A percentile compares a stretch with the other conserved stretches of the same genome.
phyloP scores from a whole-genome alignment of 495 filamentous ascomycete species.

The Bryoglossum gracile region DNA sequence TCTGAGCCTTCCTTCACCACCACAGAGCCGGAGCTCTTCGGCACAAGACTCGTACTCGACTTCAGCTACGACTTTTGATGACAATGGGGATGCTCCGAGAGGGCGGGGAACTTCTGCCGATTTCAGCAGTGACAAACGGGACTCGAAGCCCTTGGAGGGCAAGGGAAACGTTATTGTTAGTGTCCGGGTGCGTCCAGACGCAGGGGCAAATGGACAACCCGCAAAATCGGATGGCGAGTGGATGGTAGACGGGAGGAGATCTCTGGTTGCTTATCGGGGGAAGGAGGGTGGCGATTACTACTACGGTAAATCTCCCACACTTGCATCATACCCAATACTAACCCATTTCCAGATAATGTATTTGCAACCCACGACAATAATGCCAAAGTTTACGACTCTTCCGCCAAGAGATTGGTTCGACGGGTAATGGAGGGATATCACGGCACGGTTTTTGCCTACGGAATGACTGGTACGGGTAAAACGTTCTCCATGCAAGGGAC shows the following conservation, averaged over 20 bases:
- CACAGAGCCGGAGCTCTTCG: slow-evolving; percentile 82
- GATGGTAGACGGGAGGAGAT: slow-evolving; percentile 80
- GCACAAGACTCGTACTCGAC: slow-evolving; percentile 87
- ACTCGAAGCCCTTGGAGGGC: slow-evolving; percentile 47
- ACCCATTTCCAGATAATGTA: slow-evolving; percentile 68
- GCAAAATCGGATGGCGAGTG: slow-evolving; percentile 70
- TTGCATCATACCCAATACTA: too few species aligned
- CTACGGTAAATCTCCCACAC: slow-evolving; percentile 63
- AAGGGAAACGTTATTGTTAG: slow-evolving; percentile 97
- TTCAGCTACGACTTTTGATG: slow-evolving; percentile 81
- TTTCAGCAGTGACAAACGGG: slow-evolving; percentile 36
- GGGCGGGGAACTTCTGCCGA: slow-evolving; percentile 32
- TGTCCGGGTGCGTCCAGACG: slow-evolving; percentile 85
- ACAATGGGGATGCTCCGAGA: slow-evolving; percentile 46
- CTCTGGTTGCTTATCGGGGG: slow-evolving; percentile 74
- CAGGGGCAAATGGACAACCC: slow-evolving; percentile 46
- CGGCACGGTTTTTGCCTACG: slow-evolving; percentile 96
- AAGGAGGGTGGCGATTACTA: slow-evolving; percentile 87
- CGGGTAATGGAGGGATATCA: slow-evolving; percentile 99
- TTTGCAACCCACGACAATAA: slow-evolving; percentile 91
- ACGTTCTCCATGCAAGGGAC: slow-evolving; percentile 99
- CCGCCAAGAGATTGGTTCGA: slow-evolving; percentile 86
- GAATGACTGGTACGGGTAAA: slow-evolving; percentile 98
- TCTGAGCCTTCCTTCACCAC: slow-evolving; percentile 66
- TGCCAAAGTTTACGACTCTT: slow-evolving; percentile 85